These are phyloP conservation scores for Pichia sorboxylosa DNA, from an alignment of 1,139 yeast genomes.

Conservation along the genomic window DNA sequence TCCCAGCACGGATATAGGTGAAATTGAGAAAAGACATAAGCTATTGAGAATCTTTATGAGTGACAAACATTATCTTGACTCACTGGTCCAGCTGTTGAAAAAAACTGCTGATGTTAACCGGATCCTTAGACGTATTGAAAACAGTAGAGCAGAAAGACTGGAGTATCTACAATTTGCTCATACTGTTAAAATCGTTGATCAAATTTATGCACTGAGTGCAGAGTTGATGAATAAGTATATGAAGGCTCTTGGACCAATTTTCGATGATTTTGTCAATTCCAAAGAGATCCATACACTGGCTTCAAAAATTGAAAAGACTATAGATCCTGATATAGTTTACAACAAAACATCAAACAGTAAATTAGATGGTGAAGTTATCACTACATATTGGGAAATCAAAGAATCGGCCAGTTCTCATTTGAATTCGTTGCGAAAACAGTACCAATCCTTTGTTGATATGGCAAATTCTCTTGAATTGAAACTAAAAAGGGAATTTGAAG, in stretches of 20 bases:
- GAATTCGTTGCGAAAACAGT: slow-evolving; percentile 18
- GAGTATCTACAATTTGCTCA: slow-evolving; percentile 22
- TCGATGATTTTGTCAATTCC: slow-evolving; percentile 11
- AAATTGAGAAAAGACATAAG: slow-evolving; percentile 49
- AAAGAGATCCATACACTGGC: slow-evolving; percentile 14
- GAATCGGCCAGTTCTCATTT: slow-evolving; percentile 16
- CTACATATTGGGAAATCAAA: slow-evolving; percentile 18
- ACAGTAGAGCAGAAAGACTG: slow-evolving; percentile 18
- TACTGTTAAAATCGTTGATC: slow-evolving; percentile 17
- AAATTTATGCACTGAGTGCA: slow-evolving; percentile 12
- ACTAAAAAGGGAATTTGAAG: slow-evolving; percentile 19
- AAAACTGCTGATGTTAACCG: slow-evolving; percentile 41
- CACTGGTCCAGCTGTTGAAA: slow-evolving; percentile 25
- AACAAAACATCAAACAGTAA: slow-evolving; percentile 11
- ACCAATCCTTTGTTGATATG: slow-evolving; percentile 23
- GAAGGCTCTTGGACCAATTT: slow-evolving; percentile 12
- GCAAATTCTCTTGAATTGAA: slow-evolving; percentile 21
- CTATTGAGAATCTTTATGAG: slow-evolving; percentile 44
- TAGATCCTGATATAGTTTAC: slow-evolving; percentile 15
- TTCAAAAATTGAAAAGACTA: slow-evolving; percentile 12
- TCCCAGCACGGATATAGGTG: slow-evolving; percentile 53
- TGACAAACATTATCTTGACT: slow-evolving; percentile 28
- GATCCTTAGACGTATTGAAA: slow-evolving; percentile 35
- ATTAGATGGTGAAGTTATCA: slow-evolving; percentile 17
- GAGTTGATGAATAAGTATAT: slow-evolving; percentile 2